phyloP scores from a whole-genome alignment of 1,284 basidiomycete genomes.

The Ustilago tritici region DNA sequence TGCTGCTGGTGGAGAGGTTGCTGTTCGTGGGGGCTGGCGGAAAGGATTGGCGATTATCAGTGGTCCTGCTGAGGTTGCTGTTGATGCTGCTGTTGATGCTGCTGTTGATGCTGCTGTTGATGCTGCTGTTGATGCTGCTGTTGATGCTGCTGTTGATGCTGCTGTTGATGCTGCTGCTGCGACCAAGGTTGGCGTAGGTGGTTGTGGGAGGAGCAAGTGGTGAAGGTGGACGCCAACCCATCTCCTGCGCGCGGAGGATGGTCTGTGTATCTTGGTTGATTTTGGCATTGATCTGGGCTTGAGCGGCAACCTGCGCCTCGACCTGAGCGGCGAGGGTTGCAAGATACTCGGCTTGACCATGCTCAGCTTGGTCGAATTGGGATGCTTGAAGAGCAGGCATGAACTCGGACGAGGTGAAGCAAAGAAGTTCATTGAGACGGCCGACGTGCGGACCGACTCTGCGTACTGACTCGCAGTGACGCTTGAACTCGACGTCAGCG shows the following conservation, averaged over 20 bases:
- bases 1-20: slow-evolving; percentile 12
- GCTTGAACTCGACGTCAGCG: slow-evolving; percentile 64
- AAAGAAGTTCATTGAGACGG: slow-evolving; percentile 56
- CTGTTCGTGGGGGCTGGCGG: slow-evolving; percentile 19
- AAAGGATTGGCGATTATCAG: slow-evolving; percentile 7
- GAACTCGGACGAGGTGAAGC: slow-evolving; percentile 59
- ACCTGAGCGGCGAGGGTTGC: slow-evolving; percentile 50
- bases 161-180: slow-evolving; percentile 38
- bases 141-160: no score
- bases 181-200: slow-evolving; percentile 24
- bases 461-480: slow-evolving; percentile 62
- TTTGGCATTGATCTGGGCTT: slow-evolving; percentile 50
- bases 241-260: slow-evolving; percentile 49
- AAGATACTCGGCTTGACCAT: slow-evolving; percentile 51
- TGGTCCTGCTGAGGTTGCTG: slow-evolving; percentile 22
- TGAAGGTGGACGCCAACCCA: slow-evolving; percentile 58
- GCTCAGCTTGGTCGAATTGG: slow-evolving; percentile 54
- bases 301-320: slow-evolving; percentile 36
- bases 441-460: slow-evolving; percentile 59
- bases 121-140: no score
- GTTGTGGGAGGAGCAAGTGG: slow-evolving; percentile 16
- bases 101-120: no score
- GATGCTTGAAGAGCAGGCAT: slow-evolving; percentile 63
- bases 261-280: slow-evolving; percentile 48
- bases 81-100: slow-evolving; percentile 36